phyloP scores from a whole-genome alignment of 371 early-diverging fungal genomes.

The Batkoa obscura region DNA sequence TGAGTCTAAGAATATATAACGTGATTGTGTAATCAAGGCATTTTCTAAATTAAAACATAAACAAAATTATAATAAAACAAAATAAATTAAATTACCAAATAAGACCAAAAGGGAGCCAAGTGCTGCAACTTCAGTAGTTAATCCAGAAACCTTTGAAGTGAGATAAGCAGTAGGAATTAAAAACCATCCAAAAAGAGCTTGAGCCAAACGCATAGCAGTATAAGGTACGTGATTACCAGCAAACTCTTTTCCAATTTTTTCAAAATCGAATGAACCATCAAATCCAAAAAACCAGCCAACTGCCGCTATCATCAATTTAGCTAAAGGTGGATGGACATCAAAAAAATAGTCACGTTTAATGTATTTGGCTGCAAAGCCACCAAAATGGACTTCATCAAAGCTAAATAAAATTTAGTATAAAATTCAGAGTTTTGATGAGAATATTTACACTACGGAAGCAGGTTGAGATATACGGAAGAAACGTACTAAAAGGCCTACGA shows the following conservation, averaged over 20 bases:
- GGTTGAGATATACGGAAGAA: constrained; percentile 4
- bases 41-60: constrained; percentile 37
- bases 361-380: constrained; percentile 49
- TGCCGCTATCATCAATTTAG: constrained; percentile 80
- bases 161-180: constrained; percentile 65
- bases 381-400: constrained; percentile 49
- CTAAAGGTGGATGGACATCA: constrained; percentile 97
- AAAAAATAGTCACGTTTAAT: constrained; percentile 82
- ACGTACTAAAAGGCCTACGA: constrained; percentile 3
- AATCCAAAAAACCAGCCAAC: constrained; percentile 58
- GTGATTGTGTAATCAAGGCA: constrained; percentile 66
- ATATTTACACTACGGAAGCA: constrained; percentile 5
- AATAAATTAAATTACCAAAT: constrained; percentile 28
- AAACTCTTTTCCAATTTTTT: constrained; percentile 51
- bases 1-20: constrained; percentile 79
- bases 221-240: constrained; percentile 53
- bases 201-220: constrained; percentile 55
- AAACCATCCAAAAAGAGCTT: constrained; percentile 48
- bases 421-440: background rate
- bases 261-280: constrained; percentile 74
- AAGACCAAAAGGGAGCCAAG: constrained; percentile 44
- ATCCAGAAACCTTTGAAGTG: constrained; percentile 54
- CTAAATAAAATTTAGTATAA: background rate
- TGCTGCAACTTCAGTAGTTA: constrained; percentile 39
- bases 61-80: background rate